Conservation (phyloP, 1,139 yeast species). For the Candida sp. region DNA sequence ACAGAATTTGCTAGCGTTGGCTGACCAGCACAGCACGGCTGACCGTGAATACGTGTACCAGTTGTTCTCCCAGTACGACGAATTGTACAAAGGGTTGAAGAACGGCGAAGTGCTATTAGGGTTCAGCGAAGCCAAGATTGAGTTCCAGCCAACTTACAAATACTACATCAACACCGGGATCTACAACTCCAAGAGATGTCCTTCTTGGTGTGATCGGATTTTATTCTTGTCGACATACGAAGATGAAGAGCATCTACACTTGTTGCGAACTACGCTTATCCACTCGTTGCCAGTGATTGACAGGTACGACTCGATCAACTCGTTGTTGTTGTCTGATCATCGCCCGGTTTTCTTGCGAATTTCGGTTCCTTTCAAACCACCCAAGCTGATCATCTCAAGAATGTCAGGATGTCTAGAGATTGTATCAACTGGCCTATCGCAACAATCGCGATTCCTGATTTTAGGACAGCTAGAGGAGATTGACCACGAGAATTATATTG, state of each 20-base stretch:
- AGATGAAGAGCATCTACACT: slow-evolving; percentile 10
- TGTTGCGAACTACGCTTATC: slow-evolving; percentile 1
- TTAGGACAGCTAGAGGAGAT: slow-evolving; percentile 5
- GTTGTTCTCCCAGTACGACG: slow-evolving; percentile 50
- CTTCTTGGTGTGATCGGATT: slow-evolving; percentile 93
- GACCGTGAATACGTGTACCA: slow-evolving; percentile 21
- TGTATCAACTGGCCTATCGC: slow-evolving; percentile 17
- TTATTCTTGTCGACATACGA: slow-evolving; percentile 57
- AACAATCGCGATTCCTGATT: slow-evolving; percentile 17
- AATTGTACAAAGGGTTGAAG: slow-evolving; percentile 50
- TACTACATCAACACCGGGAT: slow-evolving; percentile 51
- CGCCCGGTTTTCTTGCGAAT: slow-evolving; percentile 49
- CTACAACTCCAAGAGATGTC: slow-evolving; percentile 64
- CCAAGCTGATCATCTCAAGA: slow-evolving; percentile 33
- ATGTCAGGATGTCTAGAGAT: slow-evolving; percentile 50
- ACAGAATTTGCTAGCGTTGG: slow-evolving; percentile 24
- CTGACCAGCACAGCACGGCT: slow-evolving; percentile 26
- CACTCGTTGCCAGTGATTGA: slow-evolving; percentile 27
- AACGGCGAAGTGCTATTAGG: slow-evolving; percentile 58
- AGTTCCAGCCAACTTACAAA: slow-evolving; percentile 81
- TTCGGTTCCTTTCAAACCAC: slow-evolving; percentile 45
- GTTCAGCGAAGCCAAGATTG: slow-evolving; percentile 63
- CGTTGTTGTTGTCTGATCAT: slow-evolving; percentile 44
- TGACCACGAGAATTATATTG: slow-evolving; percentile 14
- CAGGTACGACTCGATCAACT: slow-evolving; percentile 43